Evolutionary conservation across 495 filamentous ascomycete genomes (phyloP).

Genomic region (Neurospora sp.): DNA sequence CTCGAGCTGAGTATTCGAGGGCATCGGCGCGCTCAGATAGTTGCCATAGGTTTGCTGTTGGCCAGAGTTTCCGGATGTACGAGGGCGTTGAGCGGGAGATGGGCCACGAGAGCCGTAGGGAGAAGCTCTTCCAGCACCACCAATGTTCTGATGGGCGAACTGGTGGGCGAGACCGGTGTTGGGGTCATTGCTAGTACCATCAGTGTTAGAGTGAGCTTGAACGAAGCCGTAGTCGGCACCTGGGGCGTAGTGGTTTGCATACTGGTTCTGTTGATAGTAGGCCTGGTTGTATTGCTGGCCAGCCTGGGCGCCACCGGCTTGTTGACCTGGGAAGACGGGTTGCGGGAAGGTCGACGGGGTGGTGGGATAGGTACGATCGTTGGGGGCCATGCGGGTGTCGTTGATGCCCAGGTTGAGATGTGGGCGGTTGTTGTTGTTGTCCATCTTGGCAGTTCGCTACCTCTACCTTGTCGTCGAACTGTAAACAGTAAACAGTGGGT

Average conservation of each 20-base stretch:
- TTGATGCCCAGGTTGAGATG: constrained; percentile 64
- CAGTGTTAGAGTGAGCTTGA: constrained; percentile 47
- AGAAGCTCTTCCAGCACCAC: constrained; percentile 51
- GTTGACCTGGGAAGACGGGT: constrained; percentile 51
- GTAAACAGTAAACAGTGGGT: neutral
- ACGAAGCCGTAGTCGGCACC: constrained; percentile 32
- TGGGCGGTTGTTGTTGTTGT: constrained; percentile 51
- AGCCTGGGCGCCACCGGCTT: constrained; percentile 17
- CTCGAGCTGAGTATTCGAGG: constrained; percentile 34
- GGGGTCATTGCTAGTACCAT: constrained; percentile 51
- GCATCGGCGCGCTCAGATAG: constrained; percentile 57
- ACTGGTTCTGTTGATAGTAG: constrained; percentile 25
- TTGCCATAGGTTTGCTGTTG: constrained; percentile 48
- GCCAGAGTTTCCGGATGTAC: constrained; percentile 60
- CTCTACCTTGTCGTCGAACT: neutral
- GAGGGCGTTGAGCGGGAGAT: constrained; percentile 63
- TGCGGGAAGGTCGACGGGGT: constrained; percentile 95
- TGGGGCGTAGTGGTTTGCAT: constrained; percentile 21
- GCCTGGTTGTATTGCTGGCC: constrained; percentile 36
- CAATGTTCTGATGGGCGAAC: constrained; percentile 94
- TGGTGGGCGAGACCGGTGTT: constrained; percentile 86
- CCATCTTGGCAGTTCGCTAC: constrained; percentile 26
- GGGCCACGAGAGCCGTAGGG: constrained; percentile 56
- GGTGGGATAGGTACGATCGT: constrained; percentile 83
- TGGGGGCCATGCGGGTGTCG: constrained; percentile 52